A percentile compares a stretch with the other conserved stretches of the same genome.
Evolutionary conservation across 2,329 filamentous ascomycete species (phyloP).

Genomic region (Colletotrichum nymphaeae): DNA sequence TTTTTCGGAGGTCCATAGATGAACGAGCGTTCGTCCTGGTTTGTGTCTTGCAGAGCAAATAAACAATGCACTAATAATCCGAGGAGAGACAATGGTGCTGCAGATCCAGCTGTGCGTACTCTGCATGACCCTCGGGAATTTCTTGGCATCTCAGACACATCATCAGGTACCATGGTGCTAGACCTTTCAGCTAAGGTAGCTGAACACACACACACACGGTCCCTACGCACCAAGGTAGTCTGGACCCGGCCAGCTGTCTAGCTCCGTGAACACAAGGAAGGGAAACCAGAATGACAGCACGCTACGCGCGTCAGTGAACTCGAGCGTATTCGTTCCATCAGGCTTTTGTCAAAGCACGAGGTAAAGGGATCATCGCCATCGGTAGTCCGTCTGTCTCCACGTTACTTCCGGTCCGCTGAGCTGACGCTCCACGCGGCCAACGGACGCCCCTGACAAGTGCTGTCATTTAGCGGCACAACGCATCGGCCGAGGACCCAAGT

Average conservation of each 20-base stretch:
- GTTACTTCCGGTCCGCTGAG: background rate
- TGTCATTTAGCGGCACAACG: background rate
- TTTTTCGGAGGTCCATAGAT: background rate
- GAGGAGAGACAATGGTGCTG: background rate
- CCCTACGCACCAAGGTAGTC: background rate
- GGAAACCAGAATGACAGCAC: background rate
- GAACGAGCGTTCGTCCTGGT: background rate
- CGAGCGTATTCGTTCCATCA: background rate
- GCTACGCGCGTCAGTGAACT: background rate
- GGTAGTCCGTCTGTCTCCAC: background rate
- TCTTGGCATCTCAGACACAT: too few species aligned
- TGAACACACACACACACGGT: too few species aligned
- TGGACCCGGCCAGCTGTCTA: background rate
- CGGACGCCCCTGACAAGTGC: slow-evolving; percentile 6
- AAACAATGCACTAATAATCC: background rate
- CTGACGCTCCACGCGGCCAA: background rate
- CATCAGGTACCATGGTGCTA: too few species aligned
- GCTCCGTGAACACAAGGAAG: background rate
- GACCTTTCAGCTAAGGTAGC: too few species aligned
- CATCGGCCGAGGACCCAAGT: background rate
- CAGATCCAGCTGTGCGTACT: background rate
- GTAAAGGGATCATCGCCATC: background rate
- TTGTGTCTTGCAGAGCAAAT: background rate
- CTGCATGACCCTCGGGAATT: too few species aligned
- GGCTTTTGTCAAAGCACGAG: background rate